Conservation (phyloP, 176 grass and related monocot species). For the Cenchrus fungigraminus region DNA sequence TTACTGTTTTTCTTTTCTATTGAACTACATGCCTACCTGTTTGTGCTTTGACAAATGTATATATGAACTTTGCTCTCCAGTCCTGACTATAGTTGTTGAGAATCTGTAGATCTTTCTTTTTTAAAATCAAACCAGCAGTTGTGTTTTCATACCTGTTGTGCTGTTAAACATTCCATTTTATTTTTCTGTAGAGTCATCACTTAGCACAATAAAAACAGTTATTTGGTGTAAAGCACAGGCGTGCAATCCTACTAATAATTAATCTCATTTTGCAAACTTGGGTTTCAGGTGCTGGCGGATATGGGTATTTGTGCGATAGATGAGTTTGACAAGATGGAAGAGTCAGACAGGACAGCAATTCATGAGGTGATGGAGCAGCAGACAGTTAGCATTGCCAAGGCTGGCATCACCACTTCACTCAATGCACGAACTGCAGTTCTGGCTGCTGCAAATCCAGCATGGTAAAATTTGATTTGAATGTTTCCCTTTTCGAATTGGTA, state of each 20-base stretch:
- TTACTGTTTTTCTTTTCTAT: conserved; percentile 31
- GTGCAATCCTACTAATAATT: conserved; percentile 21
- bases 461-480: conserved; percentile 59
- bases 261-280: conserved; percentile 15
- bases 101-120: not conserved
- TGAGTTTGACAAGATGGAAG: conserved; percentile 99
- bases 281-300: conserved; percentile 89
- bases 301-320: conserved; percentile 99
- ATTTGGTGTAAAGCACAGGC: conserved; percentile 4
- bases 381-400: conserved; percentile 98
- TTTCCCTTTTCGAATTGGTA: conserved; percentile 3
- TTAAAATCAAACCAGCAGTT: conserved; percentile 1
- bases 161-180: not conserved
- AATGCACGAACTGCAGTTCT: conserved; percentile 97
- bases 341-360: conserved; percentile 98
- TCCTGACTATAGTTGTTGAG: not conserved
- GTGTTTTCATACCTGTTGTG: not conserved
- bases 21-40: not conserved
- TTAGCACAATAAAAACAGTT: conserved; percentile 21
- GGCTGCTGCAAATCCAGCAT: conserved; percentile 96
- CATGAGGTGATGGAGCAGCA: conserved; percentile 99
- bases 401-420: conserved; percentile 97
- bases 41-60: conserved; percentile 25
- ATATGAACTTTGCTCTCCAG: conserved; percentile 11
- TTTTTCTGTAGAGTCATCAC: conserved; percentile 2